Evolutionary conservation across 495 filamentous ascomycete genomes (phyloP).

Genomic region (Daldinia concentrica): DNA sequence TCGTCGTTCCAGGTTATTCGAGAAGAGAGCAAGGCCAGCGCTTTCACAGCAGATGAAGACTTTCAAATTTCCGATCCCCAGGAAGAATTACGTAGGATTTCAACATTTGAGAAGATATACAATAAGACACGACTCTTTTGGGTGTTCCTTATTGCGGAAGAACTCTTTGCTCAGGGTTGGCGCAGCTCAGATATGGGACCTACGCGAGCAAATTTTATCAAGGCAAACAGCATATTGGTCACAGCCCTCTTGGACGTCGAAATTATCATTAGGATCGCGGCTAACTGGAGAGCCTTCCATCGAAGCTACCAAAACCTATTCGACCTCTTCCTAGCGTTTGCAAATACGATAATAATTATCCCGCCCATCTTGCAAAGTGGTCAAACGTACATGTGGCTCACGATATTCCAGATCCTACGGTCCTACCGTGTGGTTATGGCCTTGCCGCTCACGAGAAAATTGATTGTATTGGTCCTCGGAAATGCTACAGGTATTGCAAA

Average conservation of each 20-base stretch:
- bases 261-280: constrained; percentile 79
- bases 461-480: constrained; percentile 88
- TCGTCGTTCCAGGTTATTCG: constrained; percentile 98
- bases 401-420: constrained; percentile 90
- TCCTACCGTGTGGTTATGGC: constrained; percentile 93
- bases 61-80: constrained; percentile 50
- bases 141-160: constrained; percentile 81
- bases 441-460: constrained; percentile 81
- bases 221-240: constrained; percentile 76
- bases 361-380: constrained; percentile 81
- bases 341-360: constrained; percentile 86
- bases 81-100: constrained; percentile 60
- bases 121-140: constrained; percentile 79
- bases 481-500: constrained; percentile 94
- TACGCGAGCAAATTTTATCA: constrained; percentile 59
- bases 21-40: constrained; percentile 93
- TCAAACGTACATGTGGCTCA: constrained; percentile 85
- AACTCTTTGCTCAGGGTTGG: constrained; percentile 75
- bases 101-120: constrained; percentile 71
- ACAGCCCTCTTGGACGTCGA: constrained; percentile 83
- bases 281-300: constrained; percentile 83
- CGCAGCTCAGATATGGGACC: constrained; percentile 77
- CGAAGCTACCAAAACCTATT: constrained; percentile 75
- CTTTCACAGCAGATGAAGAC: constrained; percentile 83
- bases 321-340: constrained; percentile 79